Conservation (phyloP, 2,329 filamentous ascomycete species). For the Claviceps fusiformis region DNA sequence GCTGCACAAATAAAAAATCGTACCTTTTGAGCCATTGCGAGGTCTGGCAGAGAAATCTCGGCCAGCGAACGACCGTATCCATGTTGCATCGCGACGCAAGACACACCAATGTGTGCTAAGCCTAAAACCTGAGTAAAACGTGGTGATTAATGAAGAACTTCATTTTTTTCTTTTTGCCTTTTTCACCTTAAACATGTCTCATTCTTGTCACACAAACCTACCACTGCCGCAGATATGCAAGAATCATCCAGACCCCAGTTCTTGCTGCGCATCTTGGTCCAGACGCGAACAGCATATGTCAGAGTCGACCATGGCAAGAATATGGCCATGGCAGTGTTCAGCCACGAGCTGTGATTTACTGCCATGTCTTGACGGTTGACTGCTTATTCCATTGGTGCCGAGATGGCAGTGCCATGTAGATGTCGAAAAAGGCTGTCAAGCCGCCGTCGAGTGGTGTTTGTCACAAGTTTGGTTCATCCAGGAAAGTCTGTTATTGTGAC, state of each 20-base stretch:
- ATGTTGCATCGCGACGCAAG: not conserved
- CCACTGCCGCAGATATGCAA: slow-evolving; percentile 3
- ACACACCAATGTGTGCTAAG: not conserved
- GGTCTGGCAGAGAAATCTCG: not conserved
- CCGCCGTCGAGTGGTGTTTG: not conserved
- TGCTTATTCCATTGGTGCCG: not conserved
- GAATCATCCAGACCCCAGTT: slow-evolving; percentile 8
- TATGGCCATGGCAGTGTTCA: slow-evolving; percentile 7
- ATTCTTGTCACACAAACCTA: slow-evolving; percentile 1
- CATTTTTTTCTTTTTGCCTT: not conserved
- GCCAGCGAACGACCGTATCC: not conserved
- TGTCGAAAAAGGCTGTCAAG: not conserved
- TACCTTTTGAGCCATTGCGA: not conserved
- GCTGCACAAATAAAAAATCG: not conserved
- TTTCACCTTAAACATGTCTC: not conserved
- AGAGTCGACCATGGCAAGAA: slow-evolving; percentile 7
- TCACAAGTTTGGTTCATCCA: not conserved
- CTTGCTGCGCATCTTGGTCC: slow-evolving; percentile 7
- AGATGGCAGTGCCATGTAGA: slow-evolving; percentile 1
- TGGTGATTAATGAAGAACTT: not conserved
- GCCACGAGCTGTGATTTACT: slow-evolving; percentile 6
- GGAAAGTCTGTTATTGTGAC: not conserved
- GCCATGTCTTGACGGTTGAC: slow-evolving; percentile 2
- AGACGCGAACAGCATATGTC: slow-evolving; percentile 5
- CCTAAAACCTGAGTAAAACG: not conserved